These are phyloP conservation scores for Epichloe sibirici DNA, from an alignment of 2,329 filamentous ascomycete genomes.

Conservation along the genomic window DNA sequence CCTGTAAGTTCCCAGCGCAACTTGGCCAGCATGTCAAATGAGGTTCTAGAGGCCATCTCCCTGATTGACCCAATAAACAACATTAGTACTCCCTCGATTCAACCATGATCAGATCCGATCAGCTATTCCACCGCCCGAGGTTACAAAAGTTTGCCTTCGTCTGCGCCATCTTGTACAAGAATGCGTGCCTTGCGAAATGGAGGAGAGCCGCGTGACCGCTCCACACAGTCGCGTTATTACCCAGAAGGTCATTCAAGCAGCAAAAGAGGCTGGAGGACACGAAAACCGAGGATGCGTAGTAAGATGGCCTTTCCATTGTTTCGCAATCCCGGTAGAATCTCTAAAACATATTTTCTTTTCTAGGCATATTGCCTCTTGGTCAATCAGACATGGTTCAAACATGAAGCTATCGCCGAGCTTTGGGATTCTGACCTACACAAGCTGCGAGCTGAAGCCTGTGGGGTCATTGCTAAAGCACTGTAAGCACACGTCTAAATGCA, in stretches of 20 bases:
- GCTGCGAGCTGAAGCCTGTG: conserved; percentile 69
- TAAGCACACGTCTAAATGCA: conserved; percentile 17
- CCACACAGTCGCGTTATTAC: conserved; percentile 84
- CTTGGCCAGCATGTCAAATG: neutral
- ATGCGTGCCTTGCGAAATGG: conserved; percentile 80
- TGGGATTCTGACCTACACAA: conserved; percentile 85
- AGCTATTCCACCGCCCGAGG: conserved; percentile 62
- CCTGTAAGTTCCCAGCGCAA: conserved; percentile 24
- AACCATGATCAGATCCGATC: conserved; percentile 46
- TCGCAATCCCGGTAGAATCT: neutral
- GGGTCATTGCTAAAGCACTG: conserved; percentile 79
- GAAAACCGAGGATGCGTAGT: conserved; percentile 67
- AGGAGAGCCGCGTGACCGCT: conserved; percentile 59
- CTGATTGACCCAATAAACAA: neutral
- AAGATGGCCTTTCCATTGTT: conserved; percentile 7
- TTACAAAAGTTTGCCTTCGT: conserved; percentile 81
- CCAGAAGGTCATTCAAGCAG: conserved; percentile 62
- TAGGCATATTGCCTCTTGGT: conserved; percentile 66
- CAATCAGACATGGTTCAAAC: conserved; percentile 60
- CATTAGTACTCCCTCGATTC: conserved; percentile 52
- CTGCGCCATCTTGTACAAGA: conserved; percentile 85
- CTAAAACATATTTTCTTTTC: neutral
- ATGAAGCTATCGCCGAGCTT: conserved; percentile 67
- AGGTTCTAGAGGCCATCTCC: neutral
- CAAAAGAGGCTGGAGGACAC: conserved; percentile 66